phyloP scores from a whole-genome alignment of 2,329 filamentous ascomycete species.

The Myrmaecium sp. region DNA sequence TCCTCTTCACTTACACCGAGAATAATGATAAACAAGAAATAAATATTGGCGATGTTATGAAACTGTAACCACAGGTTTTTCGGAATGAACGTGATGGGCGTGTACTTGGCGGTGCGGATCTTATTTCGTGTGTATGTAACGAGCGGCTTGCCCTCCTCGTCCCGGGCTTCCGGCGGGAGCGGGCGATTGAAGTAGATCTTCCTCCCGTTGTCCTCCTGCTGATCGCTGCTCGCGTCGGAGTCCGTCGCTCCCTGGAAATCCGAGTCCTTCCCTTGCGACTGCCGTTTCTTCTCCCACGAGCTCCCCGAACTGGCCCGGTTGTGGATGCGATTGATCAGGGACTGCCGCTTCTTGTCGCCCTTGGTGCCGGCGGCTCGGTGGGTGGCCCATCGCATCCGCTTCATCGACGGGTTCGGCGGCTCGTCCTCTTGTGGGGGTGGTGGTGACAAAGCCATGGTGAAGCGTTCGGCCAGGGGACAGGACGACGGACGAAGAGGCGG shows the following conservation, averaged over 20 bases:
- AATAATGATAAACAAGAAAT: slow-evolving; percentile 94
- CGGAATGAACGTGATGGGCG: slow-evolving; percentile 80
- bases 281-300: slow-evolving; percentile 46
- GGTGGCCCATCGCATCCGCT: slow-evolving; percentile 91
- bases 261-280: slow-evolving; percentile 23
- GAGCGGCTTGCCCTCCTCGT: slow-evolving; percentile 62
- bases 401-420: slow-evolving; percentile 45
- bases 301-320: slow-evolving; percentile 37
- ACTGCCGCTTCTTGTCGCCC: slow-evolving; percentile 62
- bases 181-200: slow-evolving; percentile 75
- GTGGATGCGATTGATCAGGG: slow-evolving; percentile 57
- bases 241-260: slow-evolving; percentile 19
- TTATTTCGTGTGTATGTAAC: slow-evolving; percentile 75
- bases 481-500: slow-evolving; percentile 2
- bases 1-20: slow-evolving; percentile 60
- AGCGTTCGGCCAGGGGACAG: slow-evolving; percentile 8
- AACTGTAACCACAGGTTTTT: slow-evolving; percentile 98
- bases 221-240: slow-evolving; percentile 12
- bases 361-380: slow-evolving; percentile 63
- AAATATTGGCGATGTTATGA: slow-evolving; percentile 95
- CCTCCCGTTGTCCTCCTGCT: slow-evolving; percentile 20
- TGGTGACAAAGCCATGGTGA: slow-evolving; percentile 14
- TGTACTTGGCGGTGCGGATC: slow-evolving; percentile 96
- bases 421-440: slow-evolving; percentile 23
- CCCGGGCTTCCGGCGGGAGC: slow-evolving; percentile 55